phyloP scores from a whole-genome alignment of 768 basidiomycete genomes.

The Tubosaeta brunneosetosa region DNA sequence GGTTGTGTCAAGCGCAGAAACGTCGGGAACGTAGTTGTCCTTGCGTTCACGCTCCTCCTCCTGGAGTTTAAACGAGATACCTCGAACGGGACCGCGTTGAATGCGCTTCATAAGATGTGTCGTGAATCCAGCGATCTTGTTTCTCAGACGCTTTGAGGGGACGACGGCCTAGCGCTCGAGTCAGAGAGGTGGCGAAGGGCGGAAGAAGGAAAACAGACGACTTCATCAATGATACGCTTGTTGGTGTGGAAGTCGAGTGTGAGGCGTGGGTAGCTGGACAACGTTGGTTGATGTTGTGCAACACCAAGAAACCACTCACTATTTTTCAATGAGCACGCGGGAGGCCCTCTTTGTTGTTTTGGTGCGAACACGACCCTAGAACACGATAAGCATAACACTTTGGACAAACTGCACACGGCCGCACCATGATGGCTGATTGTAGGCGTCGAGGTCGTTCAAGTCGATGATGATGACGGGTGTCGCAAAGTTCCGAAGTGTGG shows the following conservation, averaged over 20 bases:
- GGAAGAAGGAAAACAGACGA: slow-evolving; percentile 48
- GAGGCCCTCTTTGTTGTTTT: slow-evolving; percentile 99
- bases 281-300: not conserved
- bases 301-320: slow-evolving; percentile 48
- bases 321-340: slow-evolving; percentile 98
- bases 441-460: slow-evolving; percentile 22
- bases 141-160: slow-evolving; percentile 97
- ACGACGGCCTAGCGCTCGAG: slow-evolving; percentile 63
- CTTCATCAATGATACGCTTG: slow-evolving; percentile 98
- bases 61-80: slow-evolving; percentile 99
- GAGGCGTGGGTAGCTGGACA: slow-evolving; percentile 87
- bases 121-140: slow-evolving; percentile 99
- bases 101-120: slow-evolving; percentile 99
- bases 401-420: slow-evolving; percentile 1
- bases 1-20: slow-evolving; percentile 87
- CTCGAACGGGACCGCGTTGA: slow-evolving; percentile 95
- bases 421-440: slow-evolving; percentile 47
- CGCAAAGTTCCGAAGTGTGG: slow-evolving; percentile 24
- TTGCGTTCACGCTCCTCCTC: slow-evolving; percentile 99
- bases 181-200: not conserved
- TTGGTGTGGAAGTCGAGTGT: slow-evolving; percentile 99
- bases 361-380: slow-evolving; percentile 96
- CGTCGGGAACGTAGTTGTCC: slow-evolving; percentile 98
- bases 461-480: slow-evolving; percentile 2
- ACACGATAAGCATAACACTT: slow-evolving; percentile 3